phyloP scores from a whole-genome alignment of 768 basidiomycete species.

The Boletus reticulatus region DNA sequence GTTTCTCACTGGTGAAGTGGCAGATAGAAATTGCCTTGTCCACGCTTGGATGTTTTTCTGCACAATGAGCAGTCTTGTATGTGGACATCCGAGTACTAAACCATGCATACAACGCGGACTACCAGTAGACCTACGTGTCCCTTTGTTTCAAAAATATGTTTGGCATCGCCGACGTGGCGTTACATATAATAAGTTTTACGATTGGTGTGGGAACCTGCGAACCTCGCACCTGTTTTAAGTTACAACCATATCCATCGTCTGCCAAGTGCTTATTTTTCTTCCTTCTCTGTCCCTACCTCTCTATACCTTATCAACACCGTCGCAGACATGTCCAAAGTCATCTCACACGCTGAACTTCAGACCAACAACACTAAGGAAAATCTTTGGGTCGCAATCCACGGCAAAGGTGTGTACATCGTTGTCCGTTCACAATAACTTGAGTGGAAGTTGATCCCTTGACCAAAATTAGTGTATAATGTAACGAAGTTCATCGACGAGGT shows the following conservation, averaged over 20 bases:
- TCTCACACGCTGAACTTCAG: conserved; percentile 77
- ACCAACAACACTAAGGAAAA: conserved; percentile 70
- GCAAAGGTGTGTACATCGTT: conserved; percentile 58
- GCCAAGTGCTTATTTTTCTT: conserved; percentile 2
- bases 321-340: conserved; percentile 45
- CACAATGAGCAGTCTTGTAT: conserved; percentile 25
- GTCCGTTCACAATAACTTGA: neutral
- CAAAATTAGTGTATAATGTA: conserved; percentile 79
- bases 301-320: conserved; percentile 1
- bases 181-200: neutral
- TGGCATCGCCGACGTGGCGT: neutral
- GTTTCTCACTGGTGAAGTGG: conserved; percentile 79
- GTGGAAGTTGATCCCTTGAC: neutral
- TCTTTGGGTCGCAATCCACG: conserved; percentile 80
- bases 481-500: conserved; percentile 96
- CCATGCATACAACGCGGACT: conserved; percentile 40
- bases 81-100: conserved; percentile 82
- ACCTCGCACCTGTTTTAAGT: conserved; percentile 16
- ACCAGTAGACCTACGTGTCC: neutral
- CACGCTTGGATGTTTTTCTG: conserved; percentile 73
- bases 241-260: conserved; percentile 1
- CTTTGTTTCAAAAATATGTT: neutral
- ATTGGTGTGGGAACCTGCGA: conserved; percentile 29
- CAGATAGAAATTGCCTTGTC: conserved; percentile 60
- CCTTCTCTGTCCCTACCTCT: conserved; percentile 5